These are phyloP conservation scores for Hanseniaspora singularis DNA, from an alignment of 805 yeast species.

Conservation along the genomic window DNA sequence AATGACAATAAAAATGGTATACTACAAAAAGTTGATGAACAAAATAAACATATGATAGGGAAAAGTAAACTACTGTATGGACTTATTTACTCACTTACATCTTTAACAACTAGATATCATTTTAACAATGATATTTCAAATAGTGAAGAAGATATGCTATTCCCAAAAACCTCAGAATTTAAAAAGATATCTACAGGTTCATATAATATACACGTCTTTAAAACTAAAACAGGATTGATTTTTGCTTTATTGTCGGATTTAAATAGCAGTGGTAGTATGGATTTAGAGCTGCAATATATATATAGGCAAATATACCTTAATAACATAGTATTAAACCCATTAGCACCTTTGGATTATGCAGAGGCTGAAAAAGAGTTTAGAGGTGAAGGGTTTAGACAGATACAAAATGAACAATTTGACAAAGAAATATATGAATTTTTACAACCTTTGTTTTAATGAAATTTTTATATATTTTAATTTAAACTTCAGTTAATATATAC, in stretches of 20 bases:
- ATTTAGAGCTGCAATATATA: slow-evolving; percentile 22
- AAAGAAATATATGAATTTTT: slow-evolving; percentile 24
- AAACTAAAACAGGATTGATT: slow-evolving; percentile 67
- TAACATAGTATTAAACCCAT: slow-evolving; percentile 24
- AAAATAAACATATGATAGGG: slow-evolving; percentile 37
- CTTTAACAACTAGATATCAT: slow-evolving; percentile 48
- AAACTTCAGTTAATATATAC: too few species aligned
- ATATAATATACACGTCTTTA: slow-evolving; percentile 68
- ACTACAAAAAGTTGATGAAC: slow-evolving; percentile 44
- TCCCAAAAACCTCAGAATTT: slow-evolving; percentile 21
- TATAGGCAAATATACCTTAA: slow-evolving; percentile 27
- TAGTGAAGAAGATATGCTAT: slow-evolving; percentile 19
- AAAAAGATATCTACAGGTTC: slow-evolving; percentile 50
- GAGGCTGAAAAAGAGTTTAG: slow-evolving; percentile 24
- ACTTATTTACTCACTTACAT: slow-evolving; percentile 63
- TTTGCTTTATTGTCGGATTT: slow-evolving; percentile 64
- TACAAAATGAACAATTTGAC: slow-evolving; percentile 25
- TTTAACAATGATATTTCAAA: neutral
- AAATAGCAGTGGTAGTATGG: slow-evolving; percentile 23
- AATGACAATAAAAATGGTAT: slow-evolving; percentile 29
- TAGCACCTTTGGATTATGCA: slow-evolving; percentile 28
- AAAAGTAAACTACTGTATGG: slow-evolving; percentile 78
- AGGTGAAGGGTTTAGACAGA: slow-evolving; percentile 28
- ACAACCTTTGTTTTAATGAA: slow-evolving; percentile 22
- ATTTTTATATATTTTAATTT: too few species aligned